Evolutionary conservation across 2,329 filamentous ascomycete species (phyloP).

Genomic region (Scortechinia acanthostroma): DNA sequence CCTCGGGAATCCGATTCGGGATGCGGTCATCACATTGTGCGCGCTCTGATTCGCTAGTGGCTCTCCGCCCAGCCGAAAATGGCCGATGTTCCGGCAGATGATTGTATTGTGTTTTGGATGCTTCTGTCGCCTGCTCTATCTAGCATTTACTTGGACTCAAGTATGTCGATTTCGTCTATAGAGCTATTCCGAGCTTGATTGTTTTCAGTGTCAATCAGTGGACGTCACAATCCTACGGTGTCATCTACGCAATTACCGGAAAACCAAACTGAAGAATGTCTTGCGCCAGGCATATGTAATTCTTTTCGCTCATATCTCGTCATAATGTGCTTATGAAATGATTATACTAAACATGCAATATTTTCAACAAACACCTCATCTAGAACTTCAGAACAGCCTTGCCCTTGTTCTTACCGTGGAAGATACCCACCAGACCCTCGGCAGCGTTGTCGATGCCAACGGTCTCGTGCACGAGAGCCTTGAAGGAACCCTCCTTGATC

Average conservation of each 20-base stretch:
- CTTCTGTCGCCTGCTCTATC: too few relatives aligned
- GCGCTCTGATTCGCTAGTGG: slow-evolving; percentile 20
- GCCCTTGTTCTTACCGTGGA: slow-evolving; percentile 65
- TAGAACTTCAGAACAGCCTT: slow-evolving; percentile 64
- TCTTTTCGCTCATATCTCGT: too few relatives aligned
- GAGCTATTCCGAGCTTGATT: too few relatives aligned
- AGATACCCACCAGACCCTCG: slow-evolving; percentile 60
- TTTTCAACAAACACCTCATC: neutral
- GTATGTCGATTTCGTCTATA: too few relatives aligned
- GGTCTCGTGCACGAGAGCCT: slow-evolving; percentile 49
- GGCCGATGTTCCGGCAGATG: slow-evolving; percentile 14
- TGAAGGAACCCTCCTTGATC: slow-evolving; percentile 61
- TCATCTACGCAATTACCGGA: too few relatives aligned
- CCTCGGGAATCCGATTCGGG: slow-evolving; percentile 25
- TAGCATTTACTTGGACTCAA: too few relatives aligned
- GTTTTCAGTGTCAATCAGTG: too few relatives aligned
- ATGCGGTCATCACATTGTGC: slow-evolving; percentile 24
- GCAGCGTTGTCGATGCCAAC: slow-evolving; percentile 61
- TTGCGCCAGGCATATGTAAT: too few relatives aligned
- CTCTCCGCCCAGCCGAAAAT: slow-evolving; percentile 24
- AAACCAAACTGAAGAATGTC: too few relatives aligned
- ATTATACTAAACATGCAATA: too few relatives aligned
- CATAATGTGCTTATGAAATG: too few relatives aligned
- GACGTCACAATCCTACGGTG: too few relatives aligned
- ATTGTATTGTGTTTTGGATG: slow-evolving; percentile 1